These are phyloP conservation scores for Umbilicus rupestris DNA, from an alignment of 164 flowering plant species.

Conservation along the genomic window DNA sequence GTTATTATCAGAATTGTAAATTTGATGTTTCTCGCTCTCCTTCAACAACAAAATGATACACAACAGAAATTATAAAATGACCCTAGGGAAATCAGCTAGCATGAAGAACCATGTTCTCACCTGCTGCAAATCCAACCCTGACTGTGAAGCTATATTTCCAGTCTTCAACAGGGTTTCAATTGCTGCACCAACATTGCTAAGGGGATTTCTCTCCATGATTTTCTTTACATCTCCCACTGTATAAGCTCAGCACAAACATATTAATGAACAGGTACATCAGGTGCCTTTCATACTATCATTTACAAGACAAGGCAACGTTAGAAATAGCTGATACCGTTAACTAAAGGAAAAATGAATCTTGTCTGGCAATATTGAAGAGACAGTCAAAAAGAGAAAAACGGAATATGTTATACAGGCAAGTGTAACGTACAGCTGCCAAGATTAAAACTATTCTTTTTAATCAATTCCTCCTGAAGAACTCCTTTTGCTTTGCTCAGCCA, in stretches of 20 bases:
- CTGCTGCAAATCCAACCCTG: constrained; percentile 84
- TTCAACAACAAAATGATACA: not conserved
- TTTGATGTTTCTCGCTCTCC: not conserved
- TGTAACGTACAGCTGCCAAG: constrained; percentile 38
- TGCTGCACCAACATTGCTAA: constrained; percentile 35
- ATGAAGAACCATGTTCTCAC: constrained; percentile 20
- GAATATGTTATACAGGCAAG: not conserved
- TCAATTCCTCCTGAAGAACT: constrained; percentile 40
- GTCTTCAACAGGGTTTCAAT: constrained; percentile 70
- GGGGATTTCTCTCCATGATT: constrained; percentile 46
- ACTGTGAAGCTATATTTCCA: constrained; percentile 49
- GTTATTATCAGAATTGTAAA: not conserved
- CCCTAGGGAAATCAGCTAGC: not conserved
- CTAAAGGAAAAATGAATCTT: not conserved
- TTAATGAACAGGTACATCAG: not conserved
- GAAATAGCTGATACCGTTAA: not conserved
- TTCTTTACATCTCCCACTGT: constrained; percentile 66
- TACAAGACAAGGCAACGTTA: not conserved
- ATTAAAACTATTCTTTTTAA: constrained; percentile 31
- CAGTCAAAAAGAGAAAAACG: not conserved
- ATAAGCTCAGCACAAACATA: constrained; percentile 14
- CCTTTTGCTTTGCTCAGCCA: constrained; percentile 52
- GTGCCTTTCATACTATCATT: not conserved
- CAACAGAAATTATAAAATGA: not conserved
- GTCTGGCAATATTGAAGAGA: not conserved